Base-by-base conservation (phyloP, 768 basidiomycete species). In the Pleurotus salmoneostramineus region DNA sequence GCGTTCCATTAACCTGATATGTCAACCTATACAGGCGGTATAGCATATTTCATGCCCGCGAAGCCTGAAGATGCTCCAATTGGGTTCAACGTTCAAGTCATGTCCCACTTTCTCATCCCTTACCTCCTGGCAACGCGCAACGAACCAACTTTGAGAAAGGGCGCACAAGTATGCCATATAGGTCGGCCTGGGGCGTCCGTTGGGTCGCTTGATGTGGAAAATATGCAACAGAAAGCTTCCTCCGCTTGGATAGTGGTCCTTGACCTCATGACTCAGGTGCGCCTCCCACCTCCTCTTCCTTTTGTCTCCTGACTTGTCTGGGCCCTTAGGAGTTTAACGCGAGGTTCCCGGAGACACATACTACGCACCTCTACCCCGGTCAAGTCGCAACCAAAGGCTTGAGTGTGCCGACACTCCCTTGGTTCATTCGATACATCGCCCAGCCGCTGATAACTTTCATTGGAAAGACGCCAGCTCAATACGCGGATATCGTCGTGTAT, bases 21-120 rank as follows among this genome's bases (percentile, higher is more conserved):
- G 21, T n/a, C 15, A 45, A 10, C 15, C 8, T 40, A 3, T n/a
- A 40, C 3, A 54, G 52, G 52, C 4, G 52, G 52, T 12, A 34
- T 37, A 42, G 35, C 27, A 2, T 42, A 21, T n/a, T 54, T 40
- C 43, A 40, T 31, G 35, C 52, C 52, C 10, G 15, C 8, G 34
- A 40, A 14, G n/a, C n/a, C 27, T 14, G 52, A 54, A 14, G 36
- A 21, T 11, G 36, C 34, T 42, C 21, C 40, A 17, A 21, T 27
- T 42, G 36, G 37, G 10, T 54, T 54, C 27, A 54, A 54, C 37
- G 52, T 54, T 10, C 52, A 54, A 54, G 36, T 54, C 17, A 12
- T 54, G 36, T 43, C 40, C 11, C 52, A 54, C 42, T 54, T 54
- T 17, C 37, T 54, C 36, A 54, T 54, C 27, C 52, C 40, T 11